phyloP scores from a whole-genome alignment of 169 alveolate genomes.

The Babesia bovis region DNA sequence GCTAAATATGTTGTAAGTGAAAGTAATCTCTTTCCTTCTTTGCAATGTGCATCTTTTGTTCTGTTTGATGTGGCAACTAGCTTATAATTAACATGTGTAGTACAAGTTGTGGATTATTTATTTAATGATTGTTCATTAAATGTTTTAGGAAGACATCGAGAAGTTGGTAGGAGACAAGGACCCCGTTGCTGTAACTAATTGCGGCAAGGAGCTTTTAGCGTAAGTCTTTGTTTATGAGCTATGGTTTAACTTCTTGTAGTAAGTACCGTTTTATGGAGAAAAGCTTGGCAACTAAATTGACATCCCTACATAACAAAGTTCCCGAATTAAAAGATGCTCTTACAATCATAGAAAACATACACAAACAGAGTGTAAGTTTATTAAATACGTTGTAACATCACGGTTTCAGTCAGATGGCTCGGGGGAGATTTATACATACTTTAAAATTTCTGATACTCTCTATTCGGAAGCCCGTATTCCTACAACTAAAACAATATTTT shows the following conservation, averaged over 20 bases:
- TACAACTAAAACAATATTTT: constrained; percentile 78
- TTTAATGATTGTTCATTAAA: neutral
- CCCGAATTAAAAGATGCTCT: constrained; percentile 79
- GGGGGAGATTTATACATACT: constrained; percentile 47
- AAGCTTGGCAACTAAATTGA: constrained; percentile 67
- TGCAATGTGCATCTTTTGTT: neutral
- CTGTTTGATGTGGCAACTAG: neutral
- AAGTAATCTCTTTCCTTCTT: neutral
- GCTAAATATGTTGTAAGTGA: constrained; percentile 61
- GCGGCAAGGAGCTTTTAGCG: constrained; percentile 68
- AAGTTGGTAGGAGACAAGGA: constrained; percentile 57
- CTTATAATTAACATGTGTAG: neutral
- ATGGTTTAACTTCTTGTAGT: constrained; percentile 24
- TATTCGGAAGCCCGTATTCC: constrained; percentile 82
- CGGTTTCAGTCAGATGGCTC: constrained; percentile 36
- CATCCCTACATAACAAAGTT: constrained; percentile 67
- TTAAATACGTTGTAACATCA: neutral
- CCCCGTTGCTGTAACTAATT: constrained; percentile 49
- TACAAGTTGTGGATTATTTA: neutral
- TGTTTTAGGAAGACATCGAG: constrained; percentile 59
- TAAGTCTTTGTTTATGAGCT: constrained; percentile 3
- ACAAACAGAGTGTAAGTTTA: constrained; percentile 37
- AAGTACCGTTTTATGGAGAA: constrained; percentile 79
- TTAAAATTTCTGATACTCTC: constrained; percentile 80
- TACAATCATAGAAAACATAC: constrained; percentile 29